phyloP scores from a whole-genome alignment of 306 rosid species.

The Pyrus communis region DNA sequence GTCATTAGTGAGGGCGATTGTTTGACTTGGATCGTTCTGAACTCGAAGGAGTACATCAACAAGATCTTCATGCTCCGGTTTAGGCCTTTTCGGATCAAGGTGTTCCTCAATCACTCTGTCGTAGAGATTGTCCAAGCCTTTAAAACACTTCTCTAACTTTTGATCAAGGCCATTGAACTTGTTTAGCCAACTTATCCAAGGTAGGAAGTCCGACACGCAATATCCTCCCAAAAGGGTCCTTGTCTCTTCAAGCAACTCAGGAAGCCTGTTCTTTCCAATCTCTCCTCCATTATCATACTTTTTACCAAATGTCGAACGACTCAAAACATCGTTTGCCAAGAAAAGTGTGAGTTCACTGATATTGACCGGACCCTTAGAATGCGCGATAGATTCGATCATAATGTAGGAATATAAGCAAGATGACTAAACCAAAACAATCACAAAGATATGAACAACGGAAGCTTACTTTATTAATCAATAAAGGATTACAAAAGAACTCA shows the following conservation, averaged over 20 bases:
- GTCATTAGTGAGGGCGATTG: not conserved
- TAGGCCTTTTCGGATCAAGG: not conserved
- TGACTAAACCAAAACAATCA: no score
- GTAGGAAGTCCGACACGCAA: slow-evolving; percentile 6
- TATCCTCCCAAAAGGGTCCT: slow-evolving; percentile 7
- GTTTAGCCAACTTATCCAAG: slow-evolving; percentile 23
- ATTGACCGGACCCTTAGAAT: not conserved
- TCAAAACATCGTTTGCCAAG: slow-evolving; percentile 10
- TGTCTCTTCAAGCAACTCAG: slow-evolving; percentile 2
- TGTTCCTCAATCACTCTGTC: slow-evolving; percentile 37
- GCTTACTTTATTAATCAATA: no score
- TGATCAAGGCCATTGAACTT: slow-evolving; percentile 22
- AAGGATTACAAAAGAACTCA: no score
- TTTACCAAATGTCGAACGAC: slow-evolving; percentile 14
- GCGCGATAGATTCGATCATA: not conserved
- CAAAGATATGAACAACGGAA: no score
- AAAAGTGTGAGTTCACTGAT: slow-evolving; percentile 5
- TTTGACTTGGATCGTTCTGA: slow-evolving; percentile 28
- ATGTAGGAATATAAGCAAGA: no score
- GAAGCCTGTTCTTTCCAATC: not conserved
- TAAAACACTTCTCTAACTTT: slow-evolving; percentile 22
- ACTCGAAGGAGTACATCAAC: slow-evolving; percentile 32
- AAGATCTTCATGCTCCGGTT: slow-evolving; percentile 25
- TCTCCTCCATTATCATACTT: slow-evolving; percentile 3
- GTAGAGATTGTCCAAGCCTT: slow-evolving; percentile 25